Base-by-base conservation (phyloP, 1,284 basidiomycete genomes). In the Austroboletus rostrupii region DNA sequence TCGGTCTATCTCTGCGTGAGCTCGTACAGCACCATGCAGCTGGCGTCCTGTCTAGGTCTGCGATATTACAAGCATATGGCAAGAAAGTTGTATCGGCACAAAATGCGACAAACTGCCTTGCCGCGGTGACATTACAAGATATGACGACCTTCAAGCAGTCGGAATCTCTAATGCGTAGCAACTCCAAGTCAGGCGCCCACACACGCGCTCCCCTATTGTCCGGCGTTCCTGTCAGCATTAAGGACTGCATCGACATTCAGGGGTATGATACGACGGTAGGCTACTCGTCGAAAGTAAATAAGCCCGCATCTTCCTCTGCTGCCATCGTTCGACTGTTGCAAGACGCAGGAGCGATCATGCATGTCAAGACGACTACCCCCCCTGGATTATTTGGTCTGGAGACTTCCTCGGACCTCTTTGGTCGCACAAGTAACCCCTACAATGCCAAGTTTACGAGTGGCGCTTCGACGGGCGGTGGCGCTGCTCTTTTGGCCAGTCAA, bases 301-400 rank as follows among this genome's bases (percentile, higher is more conserved):
- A 70, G 16, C 77, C 76, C 0, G 68, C 67, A 0, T 40, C 53
- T 5, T 56, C 64, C 1, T 68, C 71, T 8, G 66, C 69, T 8
- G 60, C 70, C 2, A 71, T 81, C 12, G 76, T 78, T 21, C 65
- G 68, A 35, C 67, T 78, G 17, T 66, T 75, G 41, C 70, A 70
- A 39, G 60, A 69, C 16, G 74, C 72, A 0, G 81, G 81, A 0
- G 81, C 74, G 0, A 71, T 81, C 16, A 63, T 72, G 0, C 75
- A 78, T 54, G 75, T 69, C 60, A 83, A 83, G 60, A 83, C 80
- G 17, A 78, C 78, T 45, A 61, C 57, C 11, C 62, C 65, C 0
- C 74, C 78, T 48, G 80, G 79, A 10, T 69, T 83, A 45, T 54
- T 83, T 19, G 69, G 72, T 3, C 76, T 80, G 55, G 81, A 84